A percentile compares a stretch with the other conserved stretches of the same genome.
Conservation (phyloP, 768 basidiomycete species). For the Tylopilus plumbeoviolaceoides region DNA sequence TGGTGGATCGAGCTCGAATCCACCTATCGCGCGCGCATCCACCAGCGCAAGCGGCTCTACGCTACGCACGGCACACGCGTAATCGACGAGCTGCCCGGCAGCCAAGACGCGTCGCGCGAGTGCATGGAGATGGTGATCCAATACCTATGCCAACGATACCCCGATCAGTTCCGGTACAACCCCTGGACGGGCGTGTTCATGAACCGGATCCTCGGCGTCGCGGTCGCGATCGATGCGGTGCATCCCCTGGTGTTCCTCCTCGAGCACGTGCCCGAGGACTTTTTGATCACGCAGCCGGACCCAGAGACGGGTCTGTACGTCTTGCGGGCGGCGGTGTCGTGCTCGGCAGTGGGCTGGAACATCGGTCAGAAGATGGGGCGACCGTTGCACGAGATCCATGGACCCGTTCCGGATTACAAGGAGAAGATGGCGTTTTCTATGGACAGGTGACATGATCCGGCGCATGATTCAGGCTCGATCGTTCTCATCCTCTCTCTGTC, state of each 20-base stretch:
- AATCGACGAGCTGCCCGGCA: slow-evolving; percentile 45
- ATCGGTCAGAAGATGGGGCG: slow-evolving; percentile 45
- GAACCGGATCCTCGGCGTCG: slow-evolving; percentile 40
- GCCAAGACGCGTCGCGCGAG: slow-evolving; percentile 46
- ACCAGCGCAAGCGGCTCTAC: slow-evolving; percentile 40
- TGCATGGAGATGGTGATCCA: slow-evolving; percentile 55
- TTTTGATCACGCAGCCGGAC: slow-evolving; percentile 41
- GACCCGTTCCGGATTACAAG: slow-evolving; percentile 46
- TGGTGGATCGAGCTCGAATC: slow-evolving; percentile 58
- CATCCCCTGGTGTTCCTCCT: slow-evolving; percentile 43
- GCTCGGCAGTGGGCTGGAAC: slow-evolving; percentile 50
- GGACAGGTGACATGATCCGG: slow-evolving; percentile 36
- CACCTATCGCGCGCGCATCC: slow-evolving; percentile 42
- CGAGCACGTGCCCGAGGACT: slow-evolving; percentile 52
- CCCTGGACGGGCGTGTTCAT: slow-evolving; percentile 34
- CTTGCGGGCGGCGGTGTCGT: slow-evolving; percentile 42
- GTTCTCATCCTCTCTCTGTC: not conserved
- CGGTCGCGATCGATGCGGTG: slow-evolving; percentile 24
- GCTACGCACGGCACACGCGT: slow-evolving; percentile 37
- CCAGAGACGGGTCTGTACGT: slow-evolving; percentile 40
- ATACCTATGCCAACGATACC: slow-evolving; percentile 54
- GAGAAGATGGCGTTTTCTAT: slow-evolving; percentile 47
- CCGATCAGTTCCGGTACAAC: slow-evolving; percentile 45
- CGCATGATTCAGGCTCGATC: not conserved
- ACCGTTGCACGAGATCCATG: slow-evolving; percentile 44